Evolutionary conservation across 2,329 filamentous ascomycete species (phyloP).

Genomic region (Clonostachys sp.): DNA sequence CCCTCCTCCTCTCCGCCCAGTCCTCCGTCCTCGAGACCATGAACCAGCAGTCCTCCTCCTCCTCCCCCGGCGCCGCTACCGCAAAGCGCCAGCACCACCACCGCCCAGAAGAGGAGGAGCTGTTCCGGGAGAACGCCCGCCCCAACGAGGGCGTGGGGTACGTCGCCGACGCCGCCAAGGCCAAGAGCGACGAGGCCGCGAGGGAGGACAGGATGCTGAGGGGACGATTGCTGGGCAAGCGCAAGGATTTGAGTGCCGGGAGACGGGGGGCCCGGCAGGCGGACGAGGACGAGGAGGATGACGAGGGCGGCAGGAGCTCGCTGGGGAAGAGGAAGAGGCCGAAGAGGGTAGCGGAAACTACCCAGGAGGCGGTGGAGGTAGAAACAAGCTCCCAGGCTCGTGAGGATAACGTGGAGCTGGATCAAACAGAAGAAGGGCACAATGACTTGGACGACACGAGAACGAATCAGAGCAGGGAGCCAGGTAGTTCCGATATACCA

Average conservation of each 20-base stretch:
- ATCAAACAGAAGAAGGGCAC: neutral
- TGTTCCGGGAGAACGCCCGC: slow-evolving; percentile 2
- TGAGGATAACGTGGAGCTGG: neutral
- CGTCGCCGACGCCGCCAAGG: slow-evolving; percentile 15
- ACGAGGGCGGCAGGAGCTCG: slow-evolving; percentile 27
- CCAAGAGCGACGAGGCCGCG: slow-evolving; percentile 9
- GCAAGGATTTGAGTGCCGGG: slow-evolving; percentile 5
- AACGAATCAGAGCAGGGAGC: neutral
- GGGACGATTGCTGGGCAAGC: slow-evolving; percentile 18
- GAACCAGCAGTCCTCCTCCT: slow-evolving; percentile 9
- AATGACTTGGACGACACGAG: neutral
- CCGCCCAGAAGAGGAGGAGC: slow-evolving; percentile 12
- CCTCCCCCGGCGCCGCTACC: slow-evolving; percentile 5
- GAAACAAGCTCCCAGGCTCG: neutral
- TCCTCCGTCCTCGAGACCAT: slow-evolving; percentile 23
- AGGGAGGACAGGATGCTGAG: slow-evolving; percentile 21
- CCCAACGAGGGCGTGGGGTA: slow-evolving; percentile 36
- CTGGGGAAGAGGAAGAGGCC: slow-evolving; percentile 30
- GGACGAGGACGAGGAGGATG: slow-evolving; percentile 25
- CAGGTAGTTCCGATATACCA: neutral
- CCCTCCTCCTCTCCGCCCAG: slow-evolving; percentile 28
- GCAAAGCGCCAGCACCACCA: slow-evolving; percentile 11
- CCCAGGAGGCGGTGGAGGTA: slow-evolving; percentile 2
- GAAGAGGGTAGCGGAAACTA: neutral
- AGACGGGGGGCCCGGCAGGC: slow-evolving; percentile 22